Conservation (phyloP, 495 filamentous ascomycete genomes). For the Sporormia fimetaria region DNA sequence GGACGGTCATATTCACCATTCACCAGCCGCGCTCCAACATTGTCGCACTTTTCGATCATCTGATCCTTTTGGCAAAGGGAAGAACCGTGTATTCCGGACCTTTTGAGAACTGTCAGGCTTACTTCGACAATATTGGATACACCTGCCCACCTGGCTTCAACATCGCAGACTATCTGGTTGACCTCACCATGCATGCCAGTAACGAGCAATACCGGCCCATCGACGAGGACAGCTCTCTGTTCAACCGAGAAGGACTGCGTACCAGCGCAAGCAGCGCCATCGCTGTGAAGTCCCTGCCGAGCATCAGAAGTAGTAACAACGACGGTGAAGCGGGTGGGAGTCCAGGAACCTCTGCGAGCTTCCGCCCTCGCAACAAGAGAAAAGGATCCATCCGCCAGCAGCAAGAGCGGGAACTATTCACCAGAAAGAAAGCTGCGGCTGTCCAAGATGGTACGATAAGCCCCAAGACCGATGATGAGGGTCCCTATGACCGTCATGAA, state of each 20-base stretch:
- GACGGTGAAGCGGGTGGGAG: constrained; percentile 46
- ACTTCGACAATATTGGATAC: constrained; percentile 86
- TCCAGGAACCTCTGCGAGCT: constrained; percentile 35
- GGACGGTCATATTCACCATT: constrained; percentile 96
- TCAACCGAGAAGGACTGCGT: constrained; percentile 41
- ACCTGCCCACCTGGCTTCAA: constrained; percentile 93
- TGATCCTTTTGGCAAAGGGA: constrained; percentile 81
- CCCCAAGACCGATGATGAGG: constrained; percentile 55
- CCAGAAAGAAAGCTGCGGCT: constrained; percentile 55
- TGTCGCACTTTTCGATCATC: constrained; percentile 90
- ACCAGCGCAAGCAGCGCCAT: constrained; percentile 77
- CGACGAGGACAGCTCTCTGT: constrained; percentile 44
- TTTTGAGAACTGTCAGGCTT: constrained; percentile 77
- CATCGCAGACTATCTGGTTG: constrained; percentile 94
- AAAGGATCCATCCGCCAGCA: constrained; percentile 64
- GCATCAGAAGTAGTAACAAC: constrained; percentile 55
- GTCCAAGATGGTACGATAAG: constrained; percentile 42
- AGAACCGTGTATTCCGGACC: constrained; percentile 88
- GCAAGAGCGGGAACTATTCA: constrained; percentile 85
- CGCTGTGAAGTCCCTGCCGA: constrained; percentile 85
- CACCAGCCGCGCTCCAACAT: constrained; percentile 99
- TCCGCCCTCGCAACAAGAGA: constrained; percentile 54
- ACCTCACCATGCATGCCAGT: constrained; percentile 92
- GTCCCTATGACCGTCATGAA: constrained; percentile 50
- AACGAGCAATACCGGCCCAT: constrained; percentile 40